Conservation (phyloP, 805 yeast genomes). For the Lipomyces sp. region DNA sequence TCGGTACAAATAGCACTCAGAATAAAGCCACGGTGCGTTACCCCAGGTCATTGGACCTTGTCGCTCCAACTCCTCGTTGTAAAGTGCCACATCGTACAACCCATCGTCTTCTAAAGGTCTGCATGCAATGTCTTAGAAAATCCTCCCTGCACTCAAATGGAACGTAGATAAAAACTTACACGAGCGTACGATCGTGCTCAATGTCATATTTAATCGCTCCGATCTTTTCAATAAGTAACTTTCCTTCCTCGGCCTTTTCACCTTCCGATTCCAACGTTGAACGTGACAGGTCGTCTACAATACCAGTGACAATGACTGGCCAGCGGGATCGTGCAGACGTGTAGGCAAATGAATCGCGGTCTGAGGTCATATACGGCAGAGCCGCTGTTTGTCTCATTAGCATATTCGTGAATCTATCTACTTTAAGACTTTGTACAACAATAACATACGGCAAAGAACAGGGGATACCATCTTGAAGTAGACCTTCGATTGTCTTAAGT, state of each 20-base stretch:
- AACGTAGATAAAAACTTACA: conserved; percentile 16
- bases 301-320: conserved; percentile 78
- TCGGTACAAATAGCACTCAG: conserved; percentile 86
- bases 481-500: neutral
- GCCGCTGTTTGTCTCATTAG: conserved; percentile 28
- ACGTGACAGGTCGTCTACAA: conserved; percentile 63
- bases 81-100: conserved; percentile 50
- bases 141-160: neutral
- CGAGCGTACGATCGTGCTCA: conserved; percentile 43
- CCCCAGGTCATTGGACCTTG: conserved; percentile 63
- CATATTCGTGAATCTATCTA: neutral
- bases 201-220: conserved; percentile 51
- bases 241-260: conserved; percentile 54
- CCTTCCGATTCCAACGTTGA: conserved; percentile 39
- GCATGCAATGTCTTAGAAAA: conserved; percentile 45
- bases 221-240: conserved; percentile 17
- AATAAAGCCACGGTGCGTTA: conserved; percentile 86
- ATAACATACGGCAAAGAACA: conserved; percentile 15
- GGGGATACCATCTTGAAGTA: conserved; percentile 2
- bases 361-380: conserved; percentile 62
- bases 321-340: conserved; percentile 80
- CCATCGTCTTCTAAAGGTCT: conserved; percentile 53
- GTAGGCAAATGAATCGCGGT: conserved; percentile 78
- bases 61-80: conserved; percentile 59
- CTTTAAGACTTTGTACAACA: no score